Evolutionary conservation across 2,329 filamentous ascomycete species (phyloP).

Genomic region (Xylariomycetidae sp.): DNA sequence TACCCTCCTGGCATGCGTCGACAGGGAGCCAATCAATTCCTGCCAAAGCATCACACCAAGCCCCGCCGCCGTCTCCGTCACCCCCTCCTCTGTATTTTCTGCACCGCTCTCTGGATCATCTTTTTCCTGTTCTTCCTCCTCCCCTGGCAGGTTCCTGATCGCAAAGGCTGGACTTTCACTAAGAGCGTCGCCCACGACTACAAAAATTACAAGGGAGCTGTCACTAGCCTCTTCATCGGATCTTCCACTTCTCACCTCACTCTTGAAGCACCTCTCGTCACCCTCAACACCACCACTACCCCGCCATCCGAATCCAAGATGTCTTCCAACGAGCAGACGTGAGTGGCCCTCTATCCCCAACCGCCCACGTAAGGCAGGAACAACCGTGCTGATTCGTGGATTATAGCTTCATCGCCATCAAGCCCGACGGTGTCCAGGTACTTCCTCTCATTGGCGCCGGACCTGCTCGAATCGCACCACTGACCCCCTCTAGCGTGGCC

Average conservation of each 20-base stretch:
- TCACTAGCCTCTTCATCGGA: conserved; percentile 12
- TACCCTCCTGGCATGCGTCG: too few relatives aligned
- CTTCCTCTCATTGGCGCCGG: conserved; percentile 1
- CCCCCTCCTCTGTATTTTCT: conserved; percentile 28
- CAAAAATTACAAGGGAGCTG: conserved; percentile 17
- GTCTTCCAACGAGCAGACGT: conserved; percentile 26
- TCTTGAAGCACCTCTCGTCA: conserved; percentile 5
- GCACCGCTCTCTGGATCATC: conserved; percentile 20
- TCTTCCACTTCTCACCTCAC: too few relatives aligned
- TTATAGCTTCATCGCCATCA: conserved; percentile 97
- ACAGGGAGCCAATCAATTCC: conserved; percentile 12
- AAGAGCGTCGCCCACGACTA: conserved; percentile 21
- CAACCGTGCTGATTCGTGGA: conserved; percentile 3
- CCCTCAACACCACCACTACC: conserved; percentile 10
- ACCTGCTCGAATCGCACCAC: conserved; percentile 5
- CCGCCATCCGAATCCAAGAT: conserved; percentile 20
- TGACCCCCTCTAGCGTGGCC: conserved; percentile 66
- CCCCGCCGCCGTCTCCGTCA: conserved; percentile 23
- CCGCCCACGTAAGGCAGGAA: not conserved
- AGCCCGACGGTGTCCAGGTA: conserved; percentile 99
- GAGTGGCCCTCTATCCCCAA: conserved; percentile 7
- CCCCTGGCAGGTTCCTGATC: conserved; percentile 23
- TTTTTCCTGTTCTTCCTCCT: conserved; percentile 26
- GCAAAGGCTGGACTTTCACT: conserved; percentile 21
- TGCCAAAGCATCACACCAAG: conserved; percentile 10